Base-by-base conservation (phyloP, 2,329 filamentous ascomycete genomes). In the Calonectria hawksworthii region DNA sequence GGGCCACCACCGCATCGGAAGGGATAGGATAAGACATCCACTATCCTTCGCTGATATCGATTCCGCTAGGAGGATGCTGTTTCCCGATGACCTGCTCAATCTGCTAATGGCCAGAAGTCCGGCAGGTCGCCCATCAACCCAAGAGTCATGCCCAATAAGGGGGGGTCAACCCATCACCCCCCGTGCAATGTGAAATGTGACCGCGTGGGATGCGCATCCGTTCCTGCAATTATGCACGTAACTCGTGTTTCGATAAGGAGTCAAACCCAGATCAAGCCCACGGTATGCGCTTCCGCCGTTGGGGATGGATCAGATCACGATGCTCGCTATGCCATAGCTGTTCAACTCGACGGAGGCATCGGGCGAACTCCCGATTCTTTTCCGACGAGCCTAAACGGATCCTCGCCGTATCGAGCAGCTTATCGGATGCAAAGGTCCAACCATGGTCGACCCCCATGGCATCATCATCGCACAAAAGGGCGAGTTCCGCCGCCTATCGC, bases 171-270 rank as follows among this genome's bases (percentile, higher is more conserved):
- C 59, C 59, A 70, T 65, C 54, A 70, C 51, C 59, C 47, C 68
- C 68, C 59, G 68, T 65, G 68, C n/a, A 63, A 51, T 41, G 30
- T 63, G 34, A 64, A 28, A 65, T 65, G 59, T 54, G 56, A 54
- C 44, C 47, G 68, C 68, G 68, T 64, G 68, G 68, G 68, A 70
- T 70, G 68, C n/a, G 47, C 56, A 38, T 61, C 56, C 14, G 68
- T 70, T 70, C 68, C 68, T 70, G 41, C 23, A 41, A 64, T 30
- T 44, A 8, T 51, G 38, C 47, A 38, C 61, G 32, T 51, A 38
- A 44, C 23, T 70, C 34, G 28, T 38, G 41, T 69, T 41, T 69
- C 5, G 66, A 47, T 21, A 61, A 41, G 28, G 38, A 69, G 26
- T 34, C 38, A 41, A 54, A 26, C 34, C 36, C 41, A 32, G 44